Evolutionary conservation across 2,329 filamentous ascomycete species (phyloP).

Genomic region (Blastomyces silverae): DNA sequence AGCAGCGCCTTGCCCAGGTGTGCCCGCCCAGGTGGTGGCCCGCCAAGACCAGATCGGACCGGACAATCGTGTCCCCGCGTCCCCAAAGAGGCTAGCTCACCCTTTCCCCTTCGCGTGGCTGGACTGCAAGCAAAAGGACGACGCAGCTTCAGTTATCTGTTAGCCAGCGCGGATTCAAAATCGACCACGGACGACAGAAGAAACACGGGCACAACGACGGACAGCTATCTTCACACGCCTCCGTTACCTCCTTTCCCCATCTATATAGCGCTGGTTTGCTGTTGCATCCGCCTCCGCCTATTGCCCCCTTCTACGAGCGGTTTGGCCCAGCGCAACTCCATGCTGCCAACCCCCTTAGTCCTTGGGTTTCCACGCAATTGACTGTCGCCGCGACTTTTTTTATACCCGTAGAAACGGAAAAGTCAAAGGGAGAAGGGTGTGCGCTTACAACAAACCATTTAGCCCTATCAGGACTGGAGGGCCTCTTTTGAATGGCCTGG

Average conservation of each 20-base stretch:
- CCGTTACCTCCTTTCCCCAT: background rate
- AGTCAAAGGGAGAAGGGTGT: background rate
- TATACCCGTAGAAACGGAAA: background rate
- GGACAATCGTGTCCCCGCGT: background rate
- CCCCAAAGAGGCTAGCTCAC: background rate
- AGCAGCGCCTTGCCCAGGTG: no score
- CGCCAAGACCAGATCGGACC: background rate
- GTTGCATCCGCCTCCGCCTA: background rate
- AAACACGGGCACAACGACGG: background rate
- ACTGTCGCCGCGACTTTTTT: background rate
- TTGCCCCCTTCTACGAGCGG: background rate
- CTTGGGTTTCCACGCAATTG: background rate
- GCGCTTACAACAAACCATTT: background rate
- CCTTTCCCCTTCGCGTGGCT: background rate
- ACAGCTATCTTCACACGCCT: background rate
- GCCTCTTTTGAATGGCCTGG: constrained; percentile 55
- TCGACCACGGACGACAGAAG: background rate
- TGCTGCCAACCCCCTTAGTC: background rate
- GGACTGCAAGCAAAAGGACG: background rate
- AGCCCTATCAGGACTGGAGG: constrained; percentile 1
- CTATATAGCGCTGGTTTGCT: background rate
- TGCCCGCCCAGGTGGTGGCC: no score
- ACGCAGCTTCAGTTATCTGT: background rate
- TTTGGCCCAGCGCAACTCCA: background rate
- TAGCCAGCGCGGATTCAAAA: background rate